These are phyloP conservation scores for Russula ochroleuca DNA, from an alignment of 768 basidiomycete species.

Conservation along the genomic window DNA sequence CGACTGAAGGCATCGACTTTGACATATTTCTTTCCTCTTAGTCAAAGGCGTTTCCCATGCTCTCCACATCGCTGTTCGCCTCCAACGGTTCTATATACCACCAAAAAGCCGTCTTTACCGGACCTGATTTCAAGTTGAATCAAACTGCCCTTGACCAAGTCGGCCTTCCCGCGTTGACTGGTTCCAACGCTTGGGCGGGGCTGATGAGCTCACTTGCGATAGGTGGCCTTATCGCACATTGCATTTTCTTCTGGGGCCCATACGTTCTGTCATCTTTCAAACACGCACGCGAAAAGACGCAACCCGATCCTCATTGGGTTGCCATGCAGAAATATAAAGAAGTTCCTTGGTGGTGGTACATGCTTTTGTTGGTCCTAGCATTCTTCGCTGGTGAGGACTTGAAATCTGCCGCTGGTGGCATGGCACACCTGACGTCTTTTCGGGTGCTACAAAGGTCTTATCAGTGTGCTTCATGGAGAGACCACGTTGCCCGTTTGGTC, in stretches of 20 bases:
- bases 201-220: slow-evolving; percentile 46
- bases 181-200: slow-evolving; percentile 52
- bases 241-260: slow-evolving; percentile 52
- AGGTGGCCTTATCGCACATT: slow-evolving; percentile 52
- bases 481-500: slow-evolving; percentile 63
- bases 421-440: neutral
- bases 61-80: slow-evolving; percentile 55
- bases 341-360: slow-evolving; percentile 61
- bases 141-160: slow-evolving; percentile 49
- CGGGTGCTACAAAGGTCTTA: slow-evolving; percentile 9
- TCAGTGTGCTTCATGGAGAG: slow-evolving; percentile 51
- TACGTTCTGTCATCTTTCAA: slow-evolving; percentile 49
- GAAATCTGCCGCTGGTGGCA: neutral
- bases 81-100: slow-evolving; percentile 52
- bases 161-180: slow-evolving; percentile 40
- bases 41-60: slow-evolving; percentile 54
- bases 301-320: slow-evolving; percentile 56
- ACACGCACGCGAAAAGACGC: slow-evolving; percentile 42
- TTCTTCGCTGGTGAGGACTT: slow-evolving; percentile 50
- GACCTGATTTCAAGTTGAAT: slow-evolving; percentile 48
- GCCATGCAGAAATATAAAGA: slow-evolving; percentile 59
- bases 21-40: slow-evolving; percentile 28
- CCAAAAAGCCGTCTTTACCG: slow-evolving; percentile 49
- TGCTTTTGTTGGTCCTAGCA: slow-evolving; percentile 43
- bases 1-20: slow-evolving; percentile 29